phyloP scores from a whole-genome alignment of 345 rosid species.

The Hibiscus tridactylites region DNA sequence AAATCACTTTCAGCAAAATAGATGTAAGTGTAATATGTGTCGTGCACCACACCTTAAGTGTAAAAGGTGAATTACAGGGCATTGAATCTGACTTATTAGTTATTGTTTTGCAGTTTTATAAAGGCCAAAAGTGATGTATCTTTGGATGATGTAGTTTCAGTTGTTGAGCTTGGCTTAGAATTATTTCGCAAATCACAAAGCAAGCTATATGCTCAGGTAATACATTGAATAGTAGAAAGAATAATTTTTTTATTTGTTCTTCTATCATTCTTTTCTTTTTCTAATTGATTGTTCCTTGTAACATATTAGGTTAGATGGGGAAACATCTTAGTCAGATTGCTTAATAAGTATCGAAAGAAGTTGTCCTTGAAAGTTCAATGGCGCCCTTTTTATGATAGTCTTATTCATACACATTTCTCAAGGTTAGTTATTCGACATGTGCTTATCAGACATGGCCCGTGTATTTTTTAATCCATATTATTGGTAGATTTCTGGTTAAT shows the following conservation, averaged over 20 bases:
- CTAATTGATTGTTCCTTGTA: constrained; percentile 11
- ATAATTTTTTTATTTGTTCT: constrained; percentile 9
- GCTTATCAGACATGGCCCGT: not conserved
- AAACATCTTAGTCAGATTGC: constrained; percentile 60
- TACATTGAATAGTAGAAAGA: constrained; percentile 10
- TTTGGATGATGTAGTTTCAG: constrained; percentile 62
- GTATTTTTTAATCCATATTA: not conserved
- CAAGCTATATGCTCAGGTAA: constrained; percentile 84
- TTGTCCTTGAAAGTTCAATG: constrained; percentile 67
- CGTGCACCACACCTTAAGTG: not conserved
- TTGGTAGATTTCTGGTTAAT: not conserved
- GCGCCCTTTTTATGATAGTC: constrained; percentile 88
- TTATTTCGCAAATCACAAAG: constrained; percentile 59
- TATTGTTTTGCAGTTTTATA: constrained; percentile 46
- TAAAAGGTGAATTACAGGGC: not conserved
- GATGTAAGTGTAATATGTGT: no score
- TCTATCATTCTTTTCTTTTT: constrained; percentile 11
- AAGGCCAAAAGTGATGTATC: constrained; percentile 88
- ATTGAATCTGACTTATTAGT: constrained; percentile 1
- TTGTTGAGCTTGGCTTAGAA: constrained; percentile 62
- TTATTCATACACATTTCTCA: constrained; percentile 76
- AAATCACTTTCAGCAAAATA: not conserved
- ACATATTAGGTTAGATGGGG: constrained; percentile 93
- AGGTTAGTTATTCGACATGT: constrained; percentile 37
- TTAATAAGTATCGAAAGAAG: constrained; percentile 71